Evolutionary conservation across 1,284 basidiomycete genomes (phyloP).

Genomic region (Tilletia horrida): DNA sequence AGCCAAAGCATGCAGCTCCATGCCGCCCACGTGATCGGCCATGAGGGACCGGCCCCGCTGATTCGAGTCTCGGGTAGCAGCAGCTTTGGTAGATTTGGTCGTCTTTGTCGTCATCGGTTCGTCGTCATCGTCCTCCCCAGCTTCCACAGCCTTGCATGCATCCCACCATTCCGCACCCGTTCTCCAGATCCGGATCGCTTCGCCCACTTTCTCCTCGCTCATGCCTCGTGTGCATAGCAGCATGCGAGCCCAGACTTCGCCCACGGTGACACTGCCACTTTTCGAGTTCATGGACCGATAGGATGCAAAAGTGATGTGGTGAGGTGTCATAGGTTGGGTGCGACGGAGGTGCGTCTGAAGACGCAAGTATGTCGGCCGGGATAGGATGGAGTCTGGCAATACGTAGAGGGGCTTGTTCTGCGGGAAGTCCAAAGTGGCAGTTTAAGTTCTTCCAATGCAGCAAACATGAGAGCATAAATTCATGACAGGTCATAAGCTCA

Average conservation of each 20-base stretch:
- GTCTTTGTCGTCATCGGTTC: neutral
- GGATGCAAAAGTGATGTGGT: constrained; percentile 58
- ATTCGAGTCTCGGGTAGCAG: neutral
- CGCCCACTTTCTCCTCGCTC: constrained; percentile 59
- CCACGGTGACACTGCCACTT: constrained; percentile 57
- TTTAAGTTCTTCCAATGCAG: neutral
- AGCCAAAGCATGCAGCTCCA: neutral
- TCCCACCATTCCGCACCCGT: constrained; percentile 58
- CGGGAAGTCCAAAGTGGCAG: neutral
- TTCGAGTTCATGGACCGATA: constrained; percentile 61
- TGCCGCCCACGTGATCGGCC: constrained; percentile 2
- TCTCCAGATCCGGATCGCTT: constrained; percentile 58
- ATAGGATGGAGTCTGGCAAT: constrained; percentile 57
- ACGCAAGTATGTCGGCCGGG: constrained; percentile 53
- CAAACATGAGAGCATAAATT: neutral
- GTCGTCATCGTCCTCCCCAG: neutral
- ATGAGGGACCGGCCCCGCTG: neutral
- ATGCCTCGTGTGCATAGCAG: constrained; percentile 60
- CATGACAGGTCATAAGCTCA: constrained; percentile 26
- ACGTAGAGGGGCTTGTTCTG: constrained; percentile 55
- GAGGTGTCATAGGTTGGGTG: constrained; percentile 46
- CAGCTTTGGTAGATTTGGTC: neutral
- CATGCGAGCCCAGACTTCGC: constrained; percentile 61
- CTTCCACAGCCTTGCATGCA: constrained; percentile 49
- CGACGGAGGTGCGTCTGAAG: constrained; percentile 55